phyloP scores from a whole-genome alignment of 352 stramenopile species.

The Salisapilia sapeloensis region DNA sequence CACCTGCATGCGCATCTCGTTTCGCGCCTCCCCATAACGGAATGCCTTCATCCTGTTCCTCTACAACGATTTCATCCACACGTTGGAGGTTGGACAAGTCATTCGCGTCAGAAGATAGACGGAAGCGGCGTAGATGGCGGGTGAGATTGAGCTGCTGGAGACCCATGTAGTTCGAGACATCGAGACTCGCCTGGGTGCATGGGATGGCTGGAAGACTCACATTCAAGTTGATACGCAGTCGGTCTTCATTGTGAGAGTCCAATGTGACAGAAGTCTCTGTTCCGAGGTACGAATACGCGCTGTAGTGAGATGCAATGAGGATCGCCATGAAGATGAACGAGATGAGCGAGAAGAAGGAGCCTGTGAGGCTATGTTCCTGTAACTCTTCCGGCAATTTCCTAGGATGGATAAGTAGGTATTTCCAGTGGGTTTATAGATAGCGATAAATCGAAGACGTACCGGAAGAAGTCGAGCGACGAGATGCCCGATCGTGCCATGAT shows the following conservation, averaged over 20 bases:
- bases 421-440: conserved; percentile 1
- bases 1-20: conserved; percentile 18
- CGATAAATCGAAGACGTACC: conserved; percentile 11
- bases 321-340: conserved; percentile 34
- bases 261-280: conserved; percentile 42
- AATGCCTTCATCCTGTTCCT: conserved; percentile 37
- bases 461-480: conserved; percentile 41
- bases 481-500: conserved; percentile 4
- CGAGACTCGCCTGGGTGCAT: conserved; percentile 49
- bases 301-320: conserved; percentile 38
- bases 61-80: conserved; percentile 55
- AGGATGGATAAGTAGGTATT: conserved; percentile 2
- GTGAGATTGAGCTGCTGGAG: conserved; percentile 59
- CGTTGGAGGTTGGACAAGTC: conserved; percentile 11
- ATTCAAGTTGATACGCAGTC: conserved; percentile 76
- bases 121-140: conserved; percentile 65
- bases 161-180: conserved; percentile 71
- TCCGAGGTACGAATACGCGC: conserved; percentile 19
- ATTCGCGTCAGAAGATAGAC: conserved; percentile 15
- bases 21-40: conserved; percentile 46
- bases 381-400: conserved; percentile 70
- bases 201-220: conserved; percentile 59
- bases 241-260: conserved; percentile 65
- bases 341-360: conserved; percentile 48
- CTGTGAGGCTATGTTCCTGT: conserved; percentile 32